These are phyloP conservation scores for Clavariopsis aquatica DNA, from an alignment of 495 filamentous ascomycete genomes.

Conservation along the genomic window DNA sequence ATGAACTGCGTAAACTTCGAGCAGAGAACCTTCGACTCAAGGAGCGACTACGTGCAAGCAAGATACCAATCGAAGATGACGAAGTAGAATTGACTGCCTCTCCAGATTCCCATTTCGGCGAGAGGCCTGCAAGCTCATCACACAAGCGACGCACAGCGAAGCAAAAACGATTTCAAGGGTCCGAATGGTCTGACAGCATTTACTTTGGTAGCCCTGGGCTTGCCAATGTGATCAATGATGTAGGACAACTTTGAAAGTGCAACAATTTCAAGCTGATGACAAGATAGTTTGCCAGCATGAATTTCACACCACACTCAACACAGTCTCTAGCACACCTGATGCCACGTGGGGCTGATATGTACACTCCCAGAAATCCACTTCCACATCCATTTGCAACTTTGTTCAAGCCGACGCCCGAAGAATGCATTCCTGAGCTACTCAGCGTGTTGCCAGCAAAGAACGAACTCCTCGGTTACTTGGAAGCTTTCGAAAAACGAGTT, in stretches of 20 bases:
- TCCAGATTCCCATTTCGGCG: conserved; percentile 5
- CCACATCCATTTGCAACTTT: conserved; percentile 47
- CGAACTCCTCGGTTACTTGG: conserved; percentile 47
- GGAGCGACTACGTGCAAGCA: conserved; percentile 38
- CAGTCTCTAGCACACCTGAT: conserved; percentile 44
- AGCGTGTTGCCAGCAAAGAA: conserved; percentile 42
- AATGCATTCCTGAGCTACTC: conserved; percentile 40
- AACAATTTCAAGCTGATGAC: conserved; percentile 7
- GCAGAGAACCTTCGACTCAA: conserved; percentile 42
- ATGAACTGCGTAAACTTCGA: conserved; percentile 46
- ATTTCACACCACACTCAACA: conserved; percentile 24
- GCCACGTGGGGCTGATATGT: conserved; percentile 48
- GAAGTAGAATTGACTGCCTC: conserved; percentile 4
- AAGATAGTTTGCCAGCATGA: conserved; percentile 46
- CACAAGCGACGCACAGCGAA: conserved; percentile 29
- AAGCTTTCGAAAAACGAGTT: conserved; percentile 48
- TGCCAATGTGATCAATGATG: conserved; percentile 49
- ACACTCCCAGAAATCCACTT: conserved; percentile 39
- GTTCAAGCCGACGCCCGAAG: conserved; percentile 42
- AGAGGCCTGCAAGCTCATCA: conserved; percentile 6
- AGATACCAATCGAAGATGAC: conserved; percentile 30
- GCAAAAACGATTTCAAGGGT: conserved; percentile 45
- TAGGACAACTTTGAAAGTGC: conserved; percentile 28
- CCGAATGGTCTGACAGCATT: conserved; percentile 46
- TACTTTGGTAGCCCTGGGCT: conserved; percentile 51